phyloP scores from a whole-genome alignment of 2,329 filamentous ascomycete species.

The Clarireedia hainanense region DNA sequence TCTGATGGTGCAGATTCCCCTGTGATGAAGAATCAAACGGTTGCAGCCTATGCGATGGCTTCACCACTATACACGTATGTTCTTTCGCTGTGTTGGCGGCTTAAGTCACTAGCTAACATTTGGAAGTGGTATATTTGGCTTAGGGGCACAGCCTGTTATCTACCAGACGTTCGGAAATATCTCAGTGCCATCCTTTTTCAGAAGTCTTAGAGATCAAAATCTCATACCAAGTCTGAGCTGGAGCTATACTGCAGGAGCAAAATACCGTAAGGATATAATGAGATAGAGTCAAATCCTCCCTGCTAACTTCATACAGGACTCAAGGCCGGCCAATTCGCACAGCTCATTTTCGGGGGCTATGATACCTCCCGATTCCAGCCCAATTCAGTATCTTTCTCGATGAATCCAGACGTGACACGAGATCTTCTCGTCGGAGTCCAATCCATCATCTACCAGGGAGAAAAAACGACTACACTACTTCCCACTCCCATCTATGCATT shows the following conservation, averaged over 20 bases:
- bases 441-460: conserved; percentile 21
- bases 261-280: conserved; percentile 29
- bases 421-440: conserved; percentile 33
- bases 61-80: conserved; percentile 33
- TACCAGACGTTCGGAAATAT: conserved; percentile 30
- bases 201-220: conserved; percentile 29
- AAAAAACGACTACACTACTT: not conserved
- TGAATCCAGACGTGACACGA: conserved; percentile 32
- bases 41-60: conserved; percentile 25
- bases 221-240: conserved; percentile 33
- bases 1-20: conserved; percentile 21
- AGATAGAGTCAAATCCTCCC: not conserved
- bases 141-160: conserved; percentile 32
- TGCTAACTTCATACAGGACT: conserved; percentile 2
- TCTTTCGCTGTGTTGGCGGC: not conserved
- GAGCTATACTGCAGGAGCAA: conserved; percentile 36
- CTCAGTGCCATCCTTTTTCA: conserved; percentile 30
- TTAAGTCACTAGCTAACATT: not conserved
- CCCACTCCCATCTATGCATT: conserved; percentile 14
- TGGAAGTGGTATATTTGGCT: conserved; percentile 32
- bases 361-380: conserved; percentile 32
- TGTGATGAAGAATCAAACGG: conserved; percentile 13
- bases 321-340: conserved; percentile 30
- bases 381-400: conserved; percentile 31
- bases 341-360: conserved; percentile 34